Evolutionary conservation across 2,329 filamentous ascomycete genomes (phyloP), one percentile per base, ranked within the genome.

Genomic region (Cladosporium colombiae): DNA sequence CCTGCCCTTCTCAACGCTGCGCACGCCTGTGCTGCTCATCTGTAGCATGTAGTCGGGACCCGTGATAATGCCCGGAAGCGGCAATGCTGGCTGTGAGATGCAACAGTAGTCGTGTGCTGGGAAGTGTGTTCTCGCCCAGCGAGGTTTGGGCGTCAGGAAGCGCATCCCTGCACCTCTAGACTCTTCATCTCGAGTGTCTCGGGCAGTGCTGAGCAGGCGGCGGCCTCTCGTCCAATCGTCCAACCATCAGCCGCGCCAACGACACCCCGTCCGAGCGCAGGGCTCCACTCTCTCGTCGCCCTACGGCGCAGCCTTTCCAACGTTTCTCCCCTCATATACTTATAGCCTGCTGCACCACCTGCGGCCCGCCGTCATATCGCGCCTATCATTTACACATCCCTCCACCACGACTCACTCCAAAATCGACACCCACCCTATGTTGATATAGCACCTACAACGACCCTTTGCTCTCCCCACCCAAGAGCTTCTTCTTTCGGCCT

Each of bases 391-490:
- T 55, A 31, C 7, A 21, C 40, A 46, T 46, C 40, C 40, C 52
- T 16, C 50, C 11, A 53, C 52, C 52, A 29, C 52, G 11, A 33
- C 52, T 31, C 52, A 6, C 52, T 52, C 49, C 8, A 21, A n/a
- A n/a, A 23, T 46, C 52, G 5, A 33, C 29, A 33, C 4, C 8
- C 52, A 29, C 18, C n/a, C 33, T 27, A 61, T 61, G 58, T 37
- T 33, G 44, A 16, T 13, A 50, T 46, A 61, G 14, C 25, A n/a
- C 37, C 16, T n/a, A 35, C 0, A n/a, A 8, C 29, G 25, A 58
- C 29, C 14, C 23, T 27, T 16, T 50, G 58, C 58, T 35, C 29
- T 50, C 40, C 5, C 14, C 23, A 35, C 18, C 69, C 81, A 35
- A 53, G 23, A 31, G 57, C 64, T 56, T 10, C 25, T 18, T 35